Conservation (phyloP, 2,329 filamentous ascomycete species). For the Macrophomina phaseolina region DNA sequence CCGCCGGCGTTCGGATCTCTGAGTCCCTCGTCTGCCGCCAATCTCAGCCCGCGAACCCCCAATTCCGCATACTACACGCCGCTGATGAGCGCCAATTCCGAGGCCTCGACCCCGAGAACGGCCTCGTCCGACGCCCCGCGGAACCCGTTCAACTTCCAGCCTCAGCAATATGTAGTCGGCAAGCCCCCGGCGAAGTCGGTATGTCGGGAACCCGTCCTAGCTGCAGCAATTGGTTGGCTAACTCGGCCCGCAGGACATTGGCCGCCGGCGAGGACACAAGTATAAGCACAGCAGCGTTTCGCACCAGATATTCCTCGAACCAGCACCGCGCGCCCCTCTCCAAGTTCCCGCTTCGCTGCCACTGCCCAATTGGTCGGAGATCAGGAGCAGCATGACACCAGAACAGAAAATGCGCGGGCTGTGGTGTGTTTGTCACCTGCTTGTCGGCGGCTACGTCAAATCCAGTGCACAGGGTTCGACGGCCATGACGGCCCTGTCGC, state of each 20-base stretch:
- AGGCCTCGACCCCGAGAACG: conserved; percentile 45
- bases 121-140: conserved; percentile 75
- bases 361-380: conserved; percentile 86
- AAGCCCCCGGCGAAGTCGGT: conserved; percentile 79
- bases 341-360: conserved; percentile 90
- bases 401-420: conserved; percentile 82
- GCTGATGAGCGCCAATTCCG: conserved; percentile 33
- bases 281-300: conserved; percentile 98
- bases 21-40: conserved; percentile 56
- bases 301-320: conserved; percentile 96
- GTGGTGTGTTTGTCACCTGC: conserved; percentile 90
- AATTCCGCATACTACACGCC: conserved; percentile 36
- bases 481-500: conserved; percentile 88
- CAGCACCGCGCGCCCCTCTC: conserved; percentile 80
- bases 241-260: conserved; percentile 70
- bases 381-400: conserved; percentile 84
- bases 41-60: conserved; percentile 37
- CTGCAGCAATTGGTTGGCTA: background rate
- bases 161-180: conserved; percentile 56
- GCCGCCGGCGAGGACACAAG: conserved; percentile 90
- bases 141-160: conserved; percentile 94
- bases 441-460: conserved; percentile 82
- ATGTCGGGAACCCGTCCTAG: conserved; percentile 39
- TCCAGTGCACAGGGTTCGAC: conserved; percentile 85
- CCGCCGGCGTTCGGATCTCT: conserved; percentile 29